Conservation (phyloP, 768 basidiomycete genomes). For the Suillus subaureus region DNA sequence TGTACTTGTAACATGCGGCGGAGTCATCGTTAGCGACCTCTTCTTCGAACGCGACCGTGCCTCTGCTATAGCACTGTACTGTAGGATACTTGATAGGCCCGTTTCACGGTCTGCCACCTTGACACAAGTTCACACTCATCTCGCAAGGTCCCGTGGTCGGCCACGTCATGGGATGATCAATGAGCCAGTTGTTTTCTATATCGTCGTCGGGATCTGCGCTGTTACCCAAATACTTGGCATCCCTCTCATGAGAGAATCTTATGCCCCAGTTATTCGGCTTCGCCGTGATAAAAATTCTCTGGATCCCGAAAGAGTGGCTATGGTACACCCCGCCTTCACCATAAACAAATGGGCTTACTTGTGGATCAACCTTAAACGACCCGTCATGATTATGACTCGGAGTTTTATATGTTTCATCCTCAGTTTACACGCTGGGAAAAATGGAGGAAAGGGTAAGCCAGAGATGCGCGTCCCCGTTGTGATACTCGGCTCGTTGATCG, state of each 20-base stretch:
- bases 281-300: conserved; percentile 24
- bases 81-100: conserved; percentile 58
- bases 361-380: conserved; percentile 66
- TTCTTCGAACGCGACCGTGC: conserved; percentile 66
- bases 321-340: conserved; percentile 32
- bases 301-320: conserved; percentile 48
- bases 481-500: conserved; percentile 61
- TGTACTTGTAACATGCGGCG: conserved; percentile 66
- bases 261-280: not conserved
- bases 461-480: conserved; percentile 55
- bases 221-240: not conserved
- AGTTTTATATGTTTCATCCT: conserved; percentile 74
- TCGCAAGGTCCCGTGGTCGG: conserved; percentile 51
- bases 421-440: conserved; percentile 61
- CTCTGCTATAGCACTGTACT: conserved; percentile 69
- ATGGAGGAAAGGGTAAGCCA: conserved; percentile 66
- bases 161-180: conserved; percentile 43
- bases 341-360: conserved; percentile 43
- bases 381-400: conserved; percentile 54
- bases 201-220: not conserved
- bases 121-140: conserved; percentile 2
- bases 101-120: not conserved
- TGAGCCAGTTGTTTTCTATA: not conserved
- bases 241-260: not conserved
- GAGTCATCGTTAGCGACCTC: conserved; percentile 64